Evolutionary conservation across 2,329 filamentous ascomycete genomes (phyloP), one percentile per base, ranked within the genome.

Genomic region (Claviceps capensis): DNA sequence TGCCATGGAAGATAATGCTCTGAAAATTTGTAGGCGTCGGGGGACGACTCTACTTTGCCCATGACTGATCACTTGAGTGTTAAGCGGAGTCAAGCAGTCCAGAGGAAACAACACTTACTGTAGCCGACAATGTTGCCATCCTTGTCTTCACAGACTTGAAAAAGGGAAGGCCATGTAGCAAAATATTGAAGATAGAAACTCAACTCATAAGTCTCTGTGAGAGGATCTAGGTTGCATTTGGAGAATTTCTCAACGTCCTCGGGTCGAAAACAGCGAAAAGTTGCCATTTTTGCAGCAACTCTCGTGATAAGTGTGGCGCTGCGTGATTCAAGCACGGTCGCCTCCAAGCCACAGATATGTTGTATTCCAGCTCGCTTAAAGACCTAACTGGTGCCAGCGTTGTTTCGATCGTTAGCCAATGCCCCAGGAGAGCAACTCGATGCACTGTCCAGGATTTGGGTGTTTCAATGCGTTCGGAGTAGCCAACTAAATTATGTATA

Each of bases 1-100:
- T 98, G 93, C 88, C 89, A 97, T n/a, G 91, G 91, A n/a, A 95
- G 84, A 71, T 94, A 95, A 71, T 96, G 89, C 62, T 84, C 77
- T 48, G 88, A 93, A 62, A 82, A 82, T 54, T 81, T 77, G 65
- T 86, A 79, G 50, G 82, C 81, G 45, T 86, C 75, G 16, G 86
- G 85, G 51, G 88, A 94, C 57, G 88, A 83, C 73, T 97, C 91
- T 55, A 95, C 79, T 72, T 98, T 98, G 64, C 91, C 93, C 80
- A 98, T 95, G 65, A 98, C 90, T 95, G 58, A 87, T 55, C 50
- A 55, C 45, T 48, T 55, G 51, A 55, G 40, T 51, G 61, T 63
- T 49, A 65, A 66, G 54, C 57, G 57, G 52, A 36, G 48, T 6
- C 9, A 34, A n/a, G 23, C 36, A n/a, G 44, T 6, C 44, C n/a